Evolutionary conservation across 305 asterid species (phyloP), one percentile per base, ranked within the genome.

Genomic region (Fraxinus albicans): DNA sequence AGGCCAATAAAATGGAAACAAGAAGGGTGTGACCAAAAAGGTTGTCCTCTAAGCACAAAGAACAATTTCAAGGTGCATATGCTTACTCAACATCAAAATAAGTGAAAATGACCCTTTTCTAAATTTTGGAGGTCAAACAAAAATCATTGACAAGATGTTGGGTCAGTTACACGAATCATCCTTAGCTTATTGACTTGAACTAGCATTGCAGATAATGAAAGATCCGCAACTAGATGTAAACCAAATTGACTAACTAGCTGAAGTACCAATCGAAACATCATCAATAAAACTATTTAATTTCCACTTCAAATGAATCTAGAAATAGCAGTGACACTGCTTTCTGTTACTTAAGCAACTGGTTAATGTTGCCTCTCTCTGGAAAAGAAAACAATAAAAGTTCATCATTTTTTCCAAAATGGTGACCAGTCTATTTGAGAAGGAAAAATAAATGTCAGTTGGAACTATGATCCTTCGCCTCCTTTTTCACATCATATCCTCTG

Each of bases 81-180:
- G 13, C 44, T 9, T 47, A 12, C 6, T 47, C 13, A 29, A 33
- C 69, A 23, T 27, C 27, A 5, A 77, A 42, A 42, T 9, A 42
- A 42, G 50, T 42, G 50, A 2, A 9, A 42, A 42, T 42, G 15
- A 42, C 15, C 50, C 50, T 42, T 42, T 42, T 42, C 50, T 42
- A 55, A 63, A 40, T 77, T 77, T 55, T 77, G 13, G 27, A 77
- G 17, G 73, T 58, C 50, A 55, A 77, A 55, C 73, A 77, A n/a
- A 8, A 3, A 31, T 10, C 33, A 9, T 21, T 60, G 25, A 19
- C 29, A 19, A 60, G 25, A 60, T 12, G 0, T 19, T 55, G 3
- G 3, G 72, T 19, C 72, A 23, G 13, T 63, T 63, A 23, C 33
- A 63, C 25, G 33, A 19, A 63, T 17, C 8, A 31, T 23, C 8